phyloP scores from a whole-genome alignment of 2,329 filamentous ascomycete species.

The Exophiala lecanii-corni region DNA sequence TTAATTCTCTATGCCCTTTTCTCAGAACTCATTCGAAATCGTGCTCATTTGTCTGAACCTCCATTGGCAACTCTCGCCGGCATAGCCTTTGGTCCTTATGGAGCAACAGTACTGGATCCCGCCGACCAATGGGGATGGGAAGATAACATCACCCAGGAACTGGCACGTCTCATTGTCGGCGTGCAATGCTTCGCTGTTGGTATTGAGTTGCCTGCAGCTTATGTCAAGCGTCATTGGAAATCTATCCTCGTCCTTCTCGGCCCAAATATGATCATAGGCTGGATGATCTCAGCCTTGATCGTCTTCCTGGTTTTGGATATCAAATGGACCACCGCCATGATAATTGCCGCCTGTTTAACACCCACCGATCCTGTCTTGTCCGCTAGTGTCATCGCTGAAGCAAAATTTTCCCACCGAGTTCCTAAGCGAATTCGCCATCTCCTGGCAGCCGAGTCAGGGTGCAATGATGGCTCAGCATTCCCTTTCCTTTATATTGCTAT shows the following conservation, averaged over 20 bases:
- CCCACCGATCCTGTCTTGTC: constrained; percentile 55
- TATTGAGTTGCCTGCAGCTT: constrained; percentile 79
- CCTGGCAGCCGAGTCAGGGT: constrained; percentile 51
- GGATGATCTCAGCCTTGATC: constrained; percentile 57
- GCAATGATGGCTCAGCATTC: constrained; percentile 53
- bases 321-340: constrained; percentile 43
- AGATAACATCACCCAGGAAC: constrained; percentile 83
- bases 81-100: constrained; percentile 83
- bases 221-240: constrained; percentile 49
- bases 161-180: constrained; percentile 82
- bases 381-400: constrained; percentile 50
- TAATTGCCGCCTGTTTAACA: constrained; percentile 52
- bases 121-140: constrained; percentile 67
- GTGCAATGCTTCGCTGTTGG: constrained; percentile 91
- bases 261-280: constrained; percentile 49
- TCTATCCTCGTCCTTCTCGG: constrained; percentile 48
- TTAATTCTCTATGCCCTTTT: constrained; percentile 57
- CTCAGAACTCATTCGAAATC: constrained; percentile 55
- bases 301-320: constrained; percentile 45
- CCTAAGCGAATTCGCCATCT: constrained; percentile 49
- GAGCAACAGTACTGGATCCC: constrained; percentile 74
- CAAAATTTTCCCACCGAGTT: constrained; percentile 49
- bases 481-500: constrained; percentile 54
- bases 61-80: constrained; percentile 71
- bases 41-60: constrained; percentile 56